Evolutionary conservation across 1,284 basidiomycete genomes (phyloP).

Genomic region (Cryptococcus sp.): DNA sequence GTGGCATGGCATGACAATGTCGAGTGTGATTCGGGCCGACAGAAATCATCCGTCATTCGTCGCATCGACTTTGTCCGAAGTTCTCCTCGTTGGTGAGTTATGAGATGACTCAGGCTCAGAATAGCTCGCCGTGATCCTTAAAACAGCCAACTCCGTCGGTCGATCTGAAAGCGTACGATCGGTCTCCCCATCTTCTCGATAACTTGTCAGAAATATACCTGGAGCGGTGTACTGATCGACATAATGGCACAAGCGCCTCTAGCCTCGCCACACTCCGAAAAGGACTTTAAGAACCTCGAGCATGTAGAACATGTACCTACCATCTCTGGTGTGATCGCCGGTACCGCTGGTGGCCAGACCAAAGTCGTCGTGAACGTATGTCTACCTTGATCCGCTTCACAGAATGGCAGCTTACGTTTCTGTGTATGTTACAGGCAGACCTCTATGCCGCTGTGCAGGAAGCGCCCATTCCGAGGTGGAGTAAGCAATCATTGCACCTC

Average conservation of each 20-base stretch:
- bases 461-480: conserved; percentile 28
- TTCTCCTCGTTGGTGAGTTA: too few relatives aligned
- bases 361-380: conserved; percentile 14
- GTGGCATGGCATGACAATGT: too few relatives aligned
- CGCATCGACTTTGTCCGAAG: too few relatives aligned
- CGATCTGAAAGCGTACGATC: too few relatives aligned
- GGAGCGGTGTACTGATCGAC: neutral
- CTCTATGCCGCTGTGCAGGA: conserved; percentile 21
- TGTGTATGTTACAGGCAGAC: conserved; percentile 18
- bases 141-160: too few relatives aligned
- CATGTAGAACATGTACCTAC: conserved; percentile 2
- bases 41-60: too few relatives aligned
- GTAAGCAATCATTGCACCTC: conserved; percentile 20
- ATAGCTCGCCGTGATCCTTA: too few relatives aligned
- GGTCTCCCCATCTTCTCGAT: too few relatives aligned
- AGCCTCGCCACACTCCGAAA: conserved; percentile 7
- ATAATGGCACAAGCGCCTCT: conserved; percentile 7
- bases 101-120: too few relatives aligned
- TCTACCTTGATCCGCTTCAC: neutral
- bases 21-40: too few relatives aligned
- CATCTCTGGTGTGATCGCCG: neutral
- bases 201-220: too few relatives aligned
- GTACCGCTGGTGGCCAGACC: conserved; percentile 4
- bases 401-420: neutral
- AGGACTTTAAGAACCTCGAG: conserved; percentile 11